Percentiles rank a stretch among this genome's conserved stretches.
Conservation (phyloP, 2,329 filamentous ascomycete species). For the Colletotrichum godetiae region DNA sequence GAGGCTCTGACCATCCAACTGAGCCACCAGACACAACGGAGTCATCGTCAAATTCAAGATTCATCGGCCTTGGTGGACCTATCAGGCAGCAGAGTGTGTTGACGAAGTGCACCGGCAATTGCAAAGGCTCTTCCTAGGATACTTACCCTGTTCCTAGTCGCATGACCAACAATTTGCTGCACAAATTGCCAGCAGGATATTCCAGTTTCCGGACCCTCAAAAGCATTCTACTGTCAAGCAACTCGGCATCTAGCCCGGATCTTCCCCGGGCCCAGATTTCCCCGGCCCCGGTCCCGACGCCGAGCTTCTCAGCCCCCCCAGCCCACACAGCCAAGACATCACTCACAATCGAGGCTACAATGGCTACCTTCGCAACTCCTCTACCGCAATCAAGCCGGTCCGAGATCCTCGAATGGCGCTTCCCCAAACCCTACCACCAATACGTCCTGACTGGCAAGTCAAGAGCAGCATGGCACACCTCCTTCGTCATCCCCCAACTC, state of each 20-base stretch:
- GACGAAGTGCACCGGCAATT: neutral
- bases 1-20: neutral
- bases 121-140: neutral
- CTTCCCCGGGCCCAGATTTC: neutral
- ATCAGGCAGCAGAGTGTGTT: neutral
- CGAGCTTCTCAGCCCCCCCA: neutral
- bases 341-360: neutral
- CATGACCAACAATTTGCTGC: neutral
- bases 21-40: neutral
- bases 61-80: neutral
- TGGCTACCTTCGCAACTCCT: constrained; percentile 52
- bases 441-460: constrained; percentile 58
- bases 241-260: too few species aligned
- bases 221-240: neutral
- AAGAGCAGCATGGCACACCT: constrained; percentile 63
- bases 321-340: neutral
- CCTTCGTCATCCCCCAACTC: constrained; percentile 61
- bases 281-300: neutral
- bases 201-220: neutral
- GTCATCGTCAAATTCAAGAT: neutral
- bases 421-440: constrained; percentile 55
- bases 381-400: constrained; percentile 56
- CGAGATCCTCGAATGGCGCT: constrained; percentile 57
- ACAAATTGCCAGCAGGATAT: neutral
- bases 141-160: neutral